These are phyloP conservation scores for Amanita thiersii DNA, from an alignment of 768 basidiomycete genomes.

Conservation along the genomic window DNA sequence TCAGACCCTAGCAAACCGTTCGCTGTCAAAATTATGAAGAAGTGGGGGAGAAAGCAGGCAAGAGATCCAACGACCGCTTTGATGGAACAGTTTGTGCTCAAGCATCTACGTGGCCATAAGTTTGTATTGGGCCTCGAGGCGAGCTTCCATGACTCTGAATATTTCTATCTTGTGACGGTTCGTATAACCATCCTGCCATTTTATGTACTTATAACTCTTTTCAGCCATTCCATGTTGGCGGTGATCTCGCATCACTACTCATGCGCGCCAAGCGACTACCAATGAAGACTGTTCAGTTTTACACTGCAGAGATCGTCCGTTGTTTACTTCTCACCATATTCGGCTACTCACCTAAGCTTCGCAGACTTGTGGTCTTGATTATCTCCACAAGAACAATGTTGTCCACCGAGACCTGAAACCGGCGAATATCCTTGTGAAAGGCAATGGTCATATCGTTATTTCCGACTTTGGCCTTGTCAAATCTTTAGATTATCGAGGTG, in stretches of 20 bases:
- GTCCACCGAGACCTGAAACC: slow-evolving; percentile 78
- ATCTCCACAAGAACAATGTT: slow-evolving; percentile 59
- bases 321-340: background rate
- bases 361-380: background rate
- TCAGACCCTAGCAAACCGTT: background rate
- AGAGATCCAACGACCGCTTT: slow-evolving; percentile 3
- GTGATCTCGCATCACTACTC: slow-evolving; percentile 9
- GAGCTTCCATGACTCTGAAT: slow-evolving; percentile 11
- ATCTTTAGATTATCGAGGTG: background rate
- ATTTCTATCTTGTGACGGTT: slow-evolving; percentile 14
- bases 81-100: slow-evolving; percentile 12
- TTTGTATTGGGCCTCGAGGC: slow-evolving; percentile 12
- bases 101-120: slow-evolving; percentile 4
- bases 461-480: slow-evolving; percentile 18
- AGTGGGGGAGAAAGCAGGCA: background rate
- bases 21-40: slow-evolving; percentile 12
- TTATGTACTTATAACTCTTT: background rate
- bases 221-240: slow-evolving; percentile 12
- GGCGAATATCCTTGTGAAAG: slow-evolving; percentile 49
- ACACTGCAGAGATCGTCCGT: slow-evolving; percentile 1
- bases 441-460: slow-evolving; percentile 14
- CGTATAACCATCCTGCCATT: background rate
- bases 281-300: background rate
- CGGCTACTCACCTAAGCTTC: background rate
- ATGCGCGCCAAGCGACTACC: slow-evolving; percentile 5